Evolutionary conservation across 78 protist genomes (phyloP), one percentile per base, ranked within the genome.

Genomic region (Cyanophora paradoxa): DNA sequence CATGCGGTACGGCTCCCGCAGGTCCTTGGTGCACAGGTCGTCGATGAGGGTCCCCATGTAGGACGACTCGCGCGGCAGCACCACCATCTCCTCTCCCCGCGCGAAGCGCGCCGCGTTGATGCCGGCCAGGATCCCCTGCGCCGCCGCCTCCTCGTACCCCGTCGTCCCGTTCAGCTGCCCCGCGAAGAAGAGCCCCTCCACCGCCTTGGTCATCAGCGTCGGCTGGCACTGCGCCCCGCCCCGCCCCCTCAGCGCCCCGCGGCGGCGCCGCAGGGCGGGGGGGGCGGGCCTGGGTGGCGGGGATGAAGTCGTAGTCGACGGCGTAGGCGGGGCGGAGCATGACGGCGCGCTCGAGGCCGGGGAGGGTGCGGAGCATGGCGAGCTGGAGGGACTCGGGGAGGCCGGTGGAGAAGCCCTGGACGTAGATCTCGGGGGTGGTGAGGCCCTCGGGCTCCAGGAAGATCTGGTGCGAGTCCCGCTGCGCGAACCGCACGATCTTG

Each of bases 161-260:
- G 96, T 92, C 1, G 95, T 90, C 30, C 98, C 96, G 79, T 90
- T 92, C 76, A 94, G 90, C 72, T 94, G 98, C 37, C 74, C 74
- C 3, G 74, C 74, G 22, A 68, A 61, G 40, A 48, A 68, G 74
- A 68, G 74, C 22, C 93, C 91, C 10, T 20, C 11, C 1, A 93
- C 28, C 6, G 22, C 56, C 54, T 82, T 79, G 20, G 95, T 86
- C 58, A 92, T 94, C 24, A 94, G 78, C 8, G 91, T 54, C 40
- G 78, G 78, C n/a, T n/a, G n/a, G n/a, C n/a, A n/a, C n/a, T n/a
- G n/a, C n/a, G n/a, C n/a, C n/a, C n/a, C n/a, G n/a, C n/a, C n/a
- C n/a, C n/a, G n/a, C n/a, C n/a, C n/a, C n/a, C n/a, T n/a, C n/a
- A n/a, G n/a, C n/a, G n/a, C n/a, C n/a, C n/a, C n/a, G n/a, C n/a